Evolutionary conservation across 306 rosid species (phyloP).

Genomic region (Gleditsia sinensis): DNA sequence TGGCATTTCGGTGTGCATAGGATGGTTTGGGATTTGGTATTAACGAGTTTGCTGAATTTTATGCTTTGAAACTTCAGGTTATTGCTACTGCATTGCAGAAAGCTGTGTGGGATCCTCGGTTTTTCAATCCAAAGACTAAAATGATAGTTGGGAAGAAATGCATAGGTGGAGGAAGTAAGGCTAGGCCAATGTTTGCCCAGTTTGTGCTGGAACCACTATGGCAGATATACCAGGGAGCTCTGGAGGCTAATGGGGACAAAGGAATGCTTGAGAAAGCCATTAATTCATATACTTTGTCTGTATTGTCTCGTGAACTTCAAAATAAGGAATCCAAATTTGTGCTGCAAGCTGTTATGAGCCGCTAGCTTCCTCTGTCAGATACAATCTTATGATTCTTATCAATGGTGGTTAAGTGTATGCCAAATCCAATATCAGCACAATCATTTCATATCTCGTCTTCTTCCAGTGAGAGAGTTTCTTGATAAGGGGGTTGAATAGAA

Average conservation of each 20-base stretch:
- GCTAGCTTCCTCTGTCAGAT: conserved; percentile 83
- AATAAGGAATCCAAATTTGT: conserved; percentile 74
- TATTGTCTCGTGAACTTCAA: conserved; percentile 69
- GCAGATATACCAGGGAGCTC: conserved; percentile 73
- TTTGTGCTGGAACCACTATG: conserved; percentile 84
- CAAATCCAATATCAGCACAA: conserved; percentile 73
- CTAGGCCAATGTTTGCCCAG: conserved; percentile 86
- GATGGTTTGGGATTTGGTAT: conserved; percentile 93
- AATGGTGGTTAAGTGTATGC: conserved; percentile 74
- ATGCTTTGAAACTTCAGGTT: conserved; percentile 68
- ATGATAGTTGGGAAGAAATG: conserved; percentile 84
- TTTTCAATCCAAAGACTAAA: conserved; percentile 62
- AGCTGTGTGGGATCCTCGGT: conserved; percentile 79
- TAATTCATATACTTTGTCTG: conserved; percentile 60
- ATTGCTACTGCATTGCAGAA: conserved; percentile 59
- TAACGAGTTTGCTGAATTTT: conserved; percentile 69
- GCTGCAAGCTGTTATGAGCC: conserved; percentile 81
- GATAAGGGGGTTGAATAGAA: conserved; percentile 27
- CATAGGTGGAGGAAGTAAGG: conserved; percentile 49
- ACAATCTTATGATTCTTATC: conserved; percentile 68
- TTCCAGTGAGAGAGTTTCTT: conserved; percentile 58
- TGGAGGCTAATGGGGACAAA: conserved; percentile 54
- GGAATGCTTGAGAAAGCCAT: conserved; percentile 66
- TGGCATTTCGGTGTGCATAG: conserved; percentile 76
- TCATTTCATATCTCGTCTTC: conserved; percentile 58